These are phyloP conservation scores for Fusarium tupiense DNA, from an alignment of 2,329 filamentous ascomycete species.

Conservation along the genomic window DNA sequence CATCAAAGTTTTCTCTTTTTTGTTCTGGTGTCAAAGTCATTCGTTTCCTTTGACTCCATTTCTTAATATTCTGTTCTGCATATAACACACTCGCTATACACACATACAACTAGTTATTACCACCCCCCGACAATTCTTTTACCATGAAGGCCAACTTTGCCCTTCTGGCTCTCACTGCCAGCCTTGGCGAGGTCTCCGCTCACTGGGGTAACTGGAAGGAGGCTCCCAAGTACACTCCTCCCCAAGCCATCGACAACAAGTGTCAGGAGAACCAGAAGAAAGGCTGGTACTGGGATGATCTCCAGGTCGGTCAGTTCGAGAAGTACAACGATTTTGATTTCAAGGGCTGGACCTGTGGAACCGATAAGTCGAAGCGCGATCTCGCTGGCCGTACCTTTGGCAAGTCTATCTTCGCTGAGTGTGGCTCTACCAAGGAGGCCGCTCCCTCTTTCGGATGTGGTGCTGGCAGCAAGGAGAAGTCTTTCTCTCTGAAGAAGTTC, in stretches of 20 bases:
- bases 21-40: constrained; percentile 59
- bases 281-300: constrained; percentile 78
- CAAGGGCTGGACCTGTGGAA: constrained; percentile 75
- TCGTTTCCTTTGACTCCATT: constrained; percentile 62
- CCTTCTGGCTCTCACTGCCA: constrained; percentile 61
- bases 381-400: constrained; percentile 62
- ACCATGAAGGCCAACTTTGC: constrained; percentile 64
- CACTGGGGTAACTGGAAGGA: constrained; percentile 37
- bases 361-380: constrained; percentile 67
- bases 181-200: constrained; percentile 60
- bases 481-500: constrained; percentile 80
- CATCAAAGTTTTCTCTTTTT: constrained; percentile 38
- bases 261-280: constrained; percentile 75
- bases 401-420: constrained; percentile 70
- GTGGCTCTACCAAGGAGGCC: constrained; percentile 54
- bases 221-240: constrained; percentile 68
- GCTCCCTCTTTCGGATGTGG: constrained; percentile 67
- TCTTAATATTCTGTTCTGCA: constrained; percentile 43
- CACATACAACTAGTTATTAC: constrained; percentile 32
- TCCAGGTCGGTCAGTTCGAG: constrained; percentile 69
- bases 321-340: constrained; percentile 79
- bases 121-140: constrained; percentile 27
- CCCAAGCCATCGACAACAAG: constrained; percentile 78
- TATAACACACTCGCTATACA: constrained; percentile 37
- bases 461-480: constrained; percentile 40